A percentile compares a stretch with the other conserved stretches of the same genome.
These are phyloP conservation scores for Mortierella sp. DNA, from an alignment of 371 early-diverging fungal species.

Conservation along the genomic window DNA sequence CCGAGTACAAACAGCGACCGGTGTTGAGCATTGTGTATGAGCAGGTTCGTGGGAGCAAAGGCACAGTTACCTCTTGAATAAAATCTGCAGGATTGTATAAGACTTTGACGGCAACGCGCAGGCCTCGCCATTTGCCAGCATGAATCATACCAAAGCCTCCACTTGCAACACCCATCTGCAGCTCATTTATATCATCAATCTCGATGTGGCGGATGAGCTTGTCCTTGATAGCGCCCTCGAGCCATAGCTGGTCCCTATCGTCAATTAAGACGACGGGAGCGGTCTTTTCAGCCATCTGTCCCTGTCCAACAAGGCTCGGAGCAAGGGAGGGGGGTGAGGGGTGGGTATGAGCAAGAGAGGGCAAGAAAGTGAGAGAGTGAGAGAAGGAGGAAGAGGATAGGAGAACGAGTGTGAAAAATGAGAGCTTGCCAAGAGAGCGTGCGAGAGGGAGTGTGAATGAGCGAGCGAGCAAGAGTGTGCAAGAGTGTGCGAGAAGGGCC, in stretches of 20 bases:
- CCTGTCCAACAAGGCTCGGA: too few species aligned
- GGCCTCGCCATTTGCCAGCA: slow-evolving; percentile 38
- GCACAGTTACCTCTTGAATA: slow-evolving; percentile 54
- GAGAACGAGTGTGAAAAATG: too few species aligned
- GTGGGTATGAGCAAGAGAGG: too few species aligned
- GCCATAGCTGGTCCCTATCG: slow-evolving; percentile 46
- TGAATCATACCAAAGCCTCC: slow-evolving; percentile 53
- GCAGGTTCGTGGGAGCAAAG: too few species aligned
- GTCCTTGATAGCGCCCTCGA: slow-evolving; percentile 34
- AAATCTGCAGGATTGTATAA: slow-evolving; percentile 45
- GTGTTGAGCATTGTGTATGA: too few species aligned
- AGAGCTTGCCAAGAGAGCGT: too few species aligned
- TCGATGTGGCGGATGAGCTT: slow-evolving; percentile 45
- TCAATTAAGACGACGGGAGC: slow-evolving; percentile 39
- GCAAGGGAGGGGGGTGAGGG: too few species aligned
- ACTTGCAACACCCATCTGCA: slow-evolving; percentile 40
- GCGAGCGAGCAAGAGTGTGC: not conserved
- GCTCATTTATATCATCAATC: slow-evolving; percentile 30
- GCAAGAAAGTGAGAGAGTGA: not conserved
- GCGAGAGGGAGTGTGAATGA: not conserved
- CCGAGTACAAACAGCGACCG: too few species aligned
- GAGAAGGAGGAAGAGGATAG: not conserved
- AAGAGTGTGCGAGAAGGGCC: not conserved
- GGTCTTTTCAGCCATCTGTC: slow-evolving; percentile 36
- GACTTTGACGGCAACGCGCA: slow-evolving; percentile 50